phyloP scores from a whole-genome alignment of 345 rosid genomes.

The Aquilaria yunnanensis region DNA sequence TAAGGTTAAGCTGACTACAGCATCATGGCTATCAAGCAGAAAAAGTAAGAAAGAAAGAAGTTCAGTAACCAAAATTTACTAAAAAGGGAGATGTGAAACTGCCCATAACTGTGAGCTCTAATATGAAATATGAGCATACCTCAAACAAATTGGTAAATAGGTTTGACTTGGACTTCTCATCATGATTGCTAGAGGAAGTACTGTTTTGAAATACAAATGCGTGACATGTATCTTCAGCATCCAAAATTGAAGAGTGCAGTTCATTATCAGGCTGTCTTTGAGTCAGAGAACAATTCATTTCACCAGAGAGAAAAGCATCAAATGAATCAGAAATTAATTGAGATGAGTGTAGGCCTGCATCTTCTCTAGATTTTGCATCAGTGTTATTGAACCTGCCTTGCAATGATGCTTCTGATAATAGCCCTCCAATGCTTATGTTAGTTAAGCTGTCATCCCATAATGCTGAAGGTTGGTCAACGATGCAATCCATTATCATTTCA shows the following conservation, averaged over 20 bases:
- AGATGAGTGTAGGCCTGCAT: slow-evolving; percentile 35
- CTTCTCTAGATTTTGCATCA: slow-evolving; percentile 33
- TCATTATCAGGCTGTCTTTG: slow-evolving; percentile 26
- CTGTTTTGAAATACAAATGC: slow-evolving; percentile 57
- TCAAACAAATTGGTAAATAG: slow-evolving; percentile 21
- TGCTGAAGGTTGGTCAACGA: slow-evolving; percentile 28
- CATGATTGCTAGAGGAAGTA: slow-evolving; percentile 30
- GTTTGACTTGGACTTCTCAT: slow-evolving; percentile 20
- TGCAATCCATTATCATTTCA: slow-evolving; percentile 24
- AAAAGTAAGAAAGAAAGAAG: not conserved
- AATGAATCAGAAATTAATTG: slow-evolving; percentile 62
- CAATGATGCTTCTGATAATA: slow-evolving; percentile 79
- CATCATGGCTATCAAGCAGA: too few relatives aligned
- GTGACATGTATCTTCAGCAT: slow-evolving; percentile 94
- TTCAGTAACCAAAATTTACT: not conserved
- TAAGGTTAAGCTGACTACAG: too few relatives aligned
- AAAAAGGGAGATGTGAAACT: not conserved
- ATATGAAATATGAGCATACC: slow-evolving; percentile 29
- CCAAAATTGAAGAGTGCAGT: slow-evolving; percentile 58
- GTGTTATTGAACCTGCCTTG: slow-evolving; percentile 27
- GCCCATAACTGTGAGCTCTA: slow-evolving; percentile 1
- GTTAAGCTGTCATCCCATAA: slow-evolving; percentile 64
- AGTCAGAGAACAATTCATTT: slow-evolving; percentile 32
- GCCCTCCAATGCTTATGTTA: slow-evolving; percentile 75
- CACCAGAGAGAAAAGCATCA: slow-evolving; percentile 56